These are phyloP conservation scores for Corniculantispora saksenae DNA, from an alignment of 2,329 filamentous ascomycete genomes.

Conservation along the genomic window DNA sequence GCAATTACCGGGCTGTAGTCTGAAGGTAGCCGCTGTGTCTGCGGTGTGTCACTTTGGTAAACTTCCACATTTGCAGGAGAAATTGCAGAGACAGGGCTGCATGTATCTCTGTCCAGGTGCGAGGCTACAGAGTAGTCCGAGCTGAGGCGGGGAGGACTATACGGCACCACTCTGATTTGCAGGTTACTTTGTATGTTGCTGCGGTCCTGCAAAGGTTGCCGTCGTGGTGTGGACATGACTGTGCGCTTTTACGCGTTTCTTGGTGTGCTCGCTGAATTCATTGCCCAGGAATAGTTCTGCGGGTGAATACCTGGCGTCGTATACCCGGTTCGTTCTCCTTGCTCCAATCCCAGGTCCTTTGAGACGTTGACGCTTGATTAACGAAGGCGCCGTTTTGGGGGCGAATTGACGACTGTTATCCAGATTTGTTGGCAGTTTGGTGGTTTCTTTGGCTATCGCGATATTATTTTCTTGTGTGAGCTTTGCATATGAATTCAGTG, in stretches of 20 bases:
- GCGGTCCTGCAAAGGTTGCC: slow-evolving; percentile 10
- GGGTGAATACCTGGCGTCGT: not conserved
- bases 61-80: slow-evolving; percentile 7
- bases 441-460: not conserved
- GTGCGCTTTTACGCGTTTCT: slow-evolving; percentile 9
- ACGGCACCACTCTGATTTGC: slow-evolving; percentile 41
- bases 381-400: too few species aligned
- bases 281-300: not conserved
- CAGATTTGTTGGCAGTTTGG: not conserved
- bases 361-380: too few species aligned
- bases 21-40: not conserved
- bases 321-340: not conserved
- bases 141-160: slow-evolving; percentile 39
- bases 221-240: slow-evolving; percentile 16
- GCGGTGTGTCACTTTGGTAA: slow-evolving; percentile 11
- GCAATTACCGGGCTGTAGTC: not conserved
- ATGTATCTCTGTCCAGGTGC: not conserved
- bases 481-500: not conserved
- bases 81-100: not conserved
- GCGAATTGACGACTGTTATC: too few species aligned
- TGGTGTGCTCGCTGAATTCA: not conserved
- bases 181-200: slow-evolving; percentile 24
- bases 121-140: slow-evolving; percentile 29
- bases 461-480: not conserved
- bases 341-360: not conserved